phyloP scores from a whole-genome alignment of 2,329 filamentous ascomycete genomes.

The Epichloe amarillans region DNA sequence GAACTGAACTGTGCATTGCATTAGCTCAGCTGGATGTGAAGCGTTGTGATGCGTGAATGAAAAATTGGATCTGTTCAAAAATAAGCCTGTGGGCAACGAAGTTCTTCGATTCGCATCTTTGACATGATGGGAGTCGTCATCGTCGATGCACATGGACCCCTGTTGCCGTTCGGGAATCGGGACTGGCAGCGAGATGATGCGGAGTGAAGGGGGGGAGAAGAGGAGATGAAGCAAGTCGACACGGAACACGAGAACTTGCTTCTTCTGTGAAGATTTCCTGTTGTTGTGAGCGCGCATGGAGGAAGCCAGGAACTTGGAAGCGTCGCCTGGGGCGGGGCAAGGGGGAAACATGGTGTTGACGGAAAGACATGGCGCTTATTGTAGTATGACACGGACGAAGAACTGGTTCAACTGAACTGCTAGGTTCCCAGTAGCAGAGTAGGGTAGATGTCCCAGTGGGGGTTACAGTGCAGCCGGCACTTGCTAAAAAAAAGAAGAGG shows the following conservation, averaged over 20 bases:
- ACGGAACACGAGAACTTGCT: too few species aligned
- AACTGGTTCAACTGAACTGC: too few species aligned
- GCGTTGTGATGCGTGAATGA: background rate
- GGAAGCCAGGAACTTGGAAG: too few species aligned
- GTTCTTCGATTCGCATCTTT: background rate
- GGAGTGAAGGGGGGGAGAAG: background rate
- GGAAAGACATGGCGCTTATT: too few species aligned
- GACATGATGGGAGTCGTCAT: background rate
- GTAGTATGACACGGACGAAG: too few species aligned
- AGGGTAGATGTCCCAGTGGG: background rate
- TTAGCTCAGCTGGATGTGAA: background rate
- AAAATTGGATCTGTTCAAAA: background rate
- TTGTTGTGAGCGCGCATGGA: too few species aligned
- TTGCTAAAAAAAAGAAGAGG: background rate
- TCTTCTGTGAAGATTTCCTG: too few species aligned
- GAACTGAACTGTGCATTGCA: background rate
- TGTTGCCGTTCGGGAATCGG: background rate
- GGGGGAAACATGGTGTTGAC: too few species aligned
- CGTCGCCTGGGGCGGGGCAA: too few species aligned
- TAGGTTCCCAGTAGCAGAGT: too few species aligned
- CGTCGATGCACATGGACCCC: background rate
- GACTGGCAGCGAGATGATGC: background rate
- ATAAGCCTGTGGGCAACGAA: too few species aligned
- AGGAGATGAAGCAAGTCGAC: background rate
- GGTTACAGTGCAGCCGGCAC: background rate